Percentiles rank a stretch among this genome's conserved stretches.
phyloP scores from a whole-genome alignment of 805 yeast species.

The Citeromyces nyonsensis region DNA sequence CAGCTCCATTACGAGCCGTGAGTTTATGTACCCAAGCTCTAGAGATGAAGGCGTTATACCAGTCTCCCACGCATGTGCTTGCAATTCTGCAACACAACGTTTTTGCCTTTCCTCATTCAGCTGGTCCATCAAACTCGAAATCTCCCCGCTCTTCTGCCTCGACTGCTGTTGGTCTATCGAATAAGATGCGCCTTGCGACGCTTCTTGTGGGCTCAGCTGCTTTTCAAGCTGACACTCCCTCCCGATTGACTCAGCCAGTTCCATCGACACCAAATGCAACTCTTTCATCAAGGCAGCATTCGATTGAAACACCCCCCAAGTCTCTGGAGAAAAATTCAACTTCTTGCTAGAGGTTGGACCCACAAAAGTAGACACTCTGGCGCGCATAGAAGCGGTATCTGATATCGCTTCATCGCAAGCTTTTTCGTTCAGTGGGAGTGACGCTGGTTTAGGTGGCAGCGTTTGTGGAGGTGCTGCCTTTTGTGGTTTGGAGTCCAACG shows the following conservation, averaged over 20 bases:
- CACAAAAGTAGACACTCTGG: no score
- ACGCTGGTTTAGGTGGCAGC: no score
- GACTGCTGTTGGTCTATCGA: conserved; percentile 11
- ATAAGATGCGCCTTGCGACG: neutral
- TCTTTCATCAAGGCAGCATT: conserved; percentile 46
- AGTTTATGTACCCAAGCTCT: conserved; percentile 39
- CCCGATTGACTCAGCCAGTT: conserved; percentile 55
- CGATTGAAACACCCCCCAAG: conserved; percentile 34
- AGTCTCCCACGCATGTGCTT: conserved; percentile 38
- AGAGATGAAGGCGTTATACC: conserved; percentile 36
- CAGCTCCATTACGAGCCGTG: conserved; percentile 31
- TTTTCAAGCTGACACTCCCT: conserved; percentile 51
- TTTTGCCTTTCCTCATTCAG: conserved; percentile 50
- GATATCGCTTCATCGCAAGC: no score
- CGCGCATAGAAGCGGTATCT: no score
- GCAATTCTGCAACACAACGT: conserved; percentile 59
- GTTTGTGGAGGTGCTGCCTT: no score
- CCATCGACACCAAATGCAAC: conserved; percentile 52
- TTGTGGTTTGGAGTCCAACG: no score
- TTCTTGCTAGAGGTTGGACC: no score
- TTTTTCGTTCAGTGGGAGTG: no score
- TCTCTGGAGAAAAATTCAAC: no score
- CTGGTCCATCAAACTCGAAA: conserved; percentile 37
- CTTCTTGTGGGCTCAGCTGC: conserved; percentile 12
- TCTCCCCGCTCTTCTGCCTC: conserved; percentile 21